phyloP scores from a whole-genome alignment of 1,139 yeast species.

The Blastobotrys serpentis region DNA sequence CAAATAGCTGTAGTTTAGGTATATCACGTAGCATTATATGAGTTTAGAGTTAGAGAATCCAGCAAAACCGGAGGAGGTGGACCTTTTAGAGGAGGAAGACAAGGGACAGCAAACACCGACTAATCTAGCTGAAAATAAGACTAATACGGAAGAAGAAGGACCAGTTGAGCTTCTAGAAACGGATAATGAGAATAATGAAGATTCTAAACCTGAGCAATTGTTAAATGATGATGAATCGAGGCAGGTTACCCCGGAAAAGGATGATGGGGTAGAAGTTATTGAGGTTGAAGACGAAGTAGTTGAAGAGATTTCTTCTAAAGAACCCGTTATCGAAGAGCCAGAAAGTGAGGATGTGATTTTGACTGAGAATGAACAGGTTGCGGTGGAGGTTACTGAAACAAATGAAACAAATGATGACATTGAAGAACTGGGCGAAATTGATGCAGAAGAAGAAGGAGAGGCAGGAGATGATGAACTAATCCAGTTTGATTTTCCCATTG shows the following conservation, averaged over 20 bases:
- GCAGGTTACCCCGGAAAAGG: not conserved
- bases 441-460: constrained; percentile 6
- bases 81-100: constrained; percentile 11
- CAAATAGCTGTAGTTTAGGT: not conserved
- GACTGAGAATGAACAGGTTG: not conserved
- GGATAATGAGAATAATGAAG: not conserved
- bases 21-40: not conserved
- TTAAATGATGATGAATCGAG: constrained; percentile 2
- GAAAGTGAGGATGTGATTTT: not conserved
- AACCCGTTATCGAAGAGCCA: not conserved
- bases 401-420: constrained; percentile 2
- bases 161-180: not conserved
- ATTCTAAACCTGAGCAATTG: not conserved
- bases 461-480: constrained; percentile 8
- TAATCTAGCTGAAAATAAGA: constrained; percentile 10
- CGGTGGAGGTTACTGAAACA: not conserved
- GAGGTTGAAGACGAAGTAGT: constrained; percentile 5
- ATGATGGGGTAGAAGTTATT: not conserved
- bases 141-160: not conserved
- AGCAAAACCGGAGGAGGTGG: constrained; percentile 12
- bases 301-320: not conserved
- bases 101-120: constrained; percentile 13
- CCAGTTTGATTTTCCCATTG: constrained; percentile 11
- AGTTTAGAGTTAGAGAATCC: constrained; percentile 8
- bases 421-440: constrained; percentile 8